Percentiles rank a stretch among this genome's conserved stretches.
phyloP scores from a whole-genome alignment of 495 filamentous ascomycete species.

The Cercophora scortea region DNA sequence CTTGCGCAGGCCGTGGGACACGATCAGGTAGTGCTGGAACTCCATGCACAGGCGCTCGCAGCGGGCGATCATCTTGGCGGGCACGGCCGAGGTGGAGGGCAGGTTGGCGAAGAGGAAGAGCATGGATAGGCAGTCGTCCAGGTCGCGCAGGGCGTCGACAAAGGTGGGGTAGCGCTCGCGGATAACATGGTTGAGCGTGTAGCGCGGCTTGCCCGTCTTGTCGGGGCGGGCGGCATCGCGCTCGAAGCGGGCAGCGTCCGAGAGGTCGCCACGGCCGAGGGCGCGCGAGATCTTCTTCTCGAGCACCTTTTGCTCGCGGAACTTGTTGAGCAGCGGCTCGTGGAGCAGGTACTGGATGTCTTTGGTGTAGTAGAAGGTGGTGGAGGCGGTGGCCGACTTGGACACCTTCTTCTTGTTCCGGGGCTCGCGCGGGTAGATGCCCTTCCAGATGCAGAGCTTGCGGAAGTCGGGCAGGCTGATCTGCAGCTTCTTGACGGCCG shows the following conservation, averaged over 20 bases:
- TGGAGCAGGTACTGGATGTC: slow-evolving; percentile 97
- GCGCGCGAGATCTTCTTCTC: slow-evolving; percentile 94
- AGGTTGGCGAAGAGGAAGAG: slow-evolving; percentile 95
- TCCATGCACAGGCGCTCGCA: slow-evolving; percentile 88
- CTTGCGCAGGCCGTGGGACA: slow-evolving; percentile 80
- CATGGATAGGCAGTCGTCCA: slow-evolving; percentile 95
- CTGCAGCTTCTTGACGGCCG: slow-evolving; percentile 95
- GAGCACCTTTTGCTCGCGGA: slow-evolving; percentile 91
- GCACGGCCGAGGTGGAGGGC: slow-evolving; percentile 78
- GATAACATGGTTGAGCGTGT: slow-evolving; percentile 92
- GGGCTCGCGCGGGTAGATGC: slow-evolving; percentile 95
- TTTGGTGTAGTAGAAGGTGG: slow-evolving; percentile 98
- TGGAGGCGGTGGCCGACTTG: slow-evolving; percentile 79
- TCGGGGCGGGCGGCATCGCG: slow-evolving; percentile 61
- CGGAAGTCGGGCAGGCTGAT: slow-evolving; percentile 95
- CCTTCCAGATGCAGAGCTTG: slow-evolving; percentile 98
- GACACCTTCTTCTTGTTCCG: slow-evolving; percentile 93
- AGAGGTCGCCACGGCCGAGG: slow-evolving; percentile 82
- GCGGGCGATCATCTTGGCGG: slow-evolving; percentile 83
- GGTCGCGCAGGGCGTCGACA: slow-evolving; percentile 84
- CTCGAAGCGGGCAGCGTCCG: slow-evolving; percentile 65
- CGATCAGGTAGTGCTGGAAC: slow-evolving; percentile 95
- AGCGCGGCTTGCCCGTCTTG: slow-evolving; percentile 72
- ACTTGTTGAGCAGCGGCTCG: slow-evolving; percentile 90
- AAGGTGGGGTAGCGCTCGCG: slow-evolving; percentile 98